Conservation (phyloP, 371 early-diverging fungal genomes). For the Umbelopsis sp. region DNA sequence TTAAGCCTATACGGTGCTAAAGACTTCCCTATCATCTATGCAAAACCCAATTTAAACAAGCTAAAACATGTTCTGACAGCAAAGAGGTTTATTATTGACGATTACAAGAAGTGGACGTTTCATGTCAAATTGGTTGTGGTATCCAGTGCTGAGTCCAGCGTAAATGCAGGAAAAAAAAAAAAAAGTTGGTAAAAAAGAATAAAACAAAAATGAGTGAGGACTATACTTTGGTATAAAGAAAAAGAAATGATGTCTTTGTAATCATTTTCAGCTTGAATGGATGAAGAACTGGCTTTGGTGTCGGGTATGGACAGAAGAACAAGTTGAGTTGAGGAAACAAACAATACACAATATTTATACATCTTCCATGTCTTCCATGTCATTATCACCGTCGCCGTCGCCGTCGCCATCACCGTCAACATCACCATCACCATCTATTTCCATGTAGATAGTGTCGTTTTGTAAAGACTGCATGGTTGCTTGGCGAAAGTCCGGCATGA, state of each 20-base stretch:
- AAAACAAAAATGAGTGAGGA: slow-evolving; percentile 7
- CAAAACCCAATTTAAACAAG: background rate
- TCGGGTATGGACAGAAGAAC: slow-evolving; percentile 4
- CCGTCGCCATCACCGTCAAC: background rate
- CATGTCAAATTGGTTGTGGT: background rate
- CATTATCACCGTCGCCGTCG: slow-evolving; percentile 13
- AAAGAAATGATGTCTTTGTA: background rate
- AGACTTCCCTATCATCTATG: background rate
- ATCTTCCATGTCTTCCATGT: slow-evolving; percentile 20
- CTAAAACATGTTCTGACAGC: background rate
- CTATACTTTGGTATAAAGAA: background rate
- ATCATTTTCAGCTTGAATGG: background rate
- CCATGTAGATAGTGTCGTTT: slow-evolving; percentile 6
- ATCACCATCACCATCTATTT: slow-evolving; percentile 9
- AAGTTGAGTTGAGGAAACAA: background rate
- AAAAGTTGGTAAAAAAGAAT: background rate
- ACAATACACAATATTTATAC: slow-evolving; percentile 16
- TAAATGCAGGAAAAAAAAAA: background rate
- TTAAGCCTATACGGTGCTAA: background rate
- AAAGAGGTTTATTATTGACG: background rate
- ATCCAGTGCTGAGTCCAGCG: background rate
- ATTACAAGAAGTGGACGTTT: background rate
- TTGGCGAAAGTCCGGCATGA: slow-evolving; percentile 1
- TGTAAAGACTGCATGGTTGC: slow-evolving; percentile 17
- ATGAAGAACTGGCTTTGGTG: background rate